Conservation (phyloP, 2,329 filamentous ascomycete genomes). For the Rhytidhysteron rufulum region DNA sequence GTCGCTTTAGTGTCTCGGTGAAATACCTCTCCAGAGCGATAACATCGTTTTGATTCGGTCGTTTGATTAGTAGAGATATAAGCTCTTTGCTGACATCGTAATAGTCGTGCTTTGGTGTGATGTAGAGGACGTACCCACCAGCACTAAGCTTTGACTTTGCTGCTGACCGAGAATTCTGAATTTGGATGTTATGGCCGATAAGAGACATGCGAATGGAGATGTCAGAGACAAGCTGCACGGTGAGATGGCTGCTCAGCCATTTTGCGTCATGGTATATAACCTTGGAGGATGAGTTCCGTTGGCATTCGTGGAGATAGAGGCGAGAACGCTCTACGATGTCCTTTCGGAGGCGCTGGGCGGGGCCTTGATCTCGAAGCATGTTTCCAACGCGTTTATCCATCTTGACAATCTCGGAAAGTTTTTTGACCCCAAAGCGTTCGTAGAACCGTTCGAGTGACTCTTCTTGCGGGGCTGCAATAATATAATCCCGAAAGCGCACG, state of each 20-base stretch:
- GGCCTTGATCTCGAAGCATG: constrained; percentile 61
- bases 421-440: constrained; percentile 69
- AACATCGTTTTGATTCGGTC: constrained; percentile 83
- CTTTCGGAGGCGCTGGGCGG: constrained; percentile 67
- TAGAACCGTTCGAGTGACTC: constrained; percentile 85
- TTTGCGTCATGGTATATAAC: constrained; percentile 80
- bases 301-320: constrained; percentile 83
- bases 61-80: constrained; percentile 72
- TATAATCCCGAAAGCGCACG: constrained; percentile 76
- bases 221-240: constrained; percentile 71
- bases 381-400: constrained; percentile 72
- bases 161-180: constrained; percentile 51
- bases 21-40: constrained; percentile 89
- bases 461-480: constrained; percentile 87
- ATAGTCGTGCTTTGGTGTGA: constrained; percentile 73
- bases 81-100: constrained; percentile 91
- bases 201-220: constrained; percentile 77
- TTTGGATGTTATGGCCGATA: constrained; percentile 59
- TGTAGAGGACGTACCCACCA: constrained; percentile 65
- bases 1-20: constrained; percentile 74
- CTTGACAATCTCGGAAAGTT: constrained; percentile 72
- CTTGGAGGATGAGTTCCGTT: constrained; percentile 53
- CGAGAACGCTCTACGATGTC: constrained; percentile 84
- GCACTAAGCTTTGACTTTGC: constrained; percentile 71
- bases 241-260: constrained; percentile 85